Conservation (phyloP, 768 basidiomycete genomes). For the Leccinum arenicola region DNA sequence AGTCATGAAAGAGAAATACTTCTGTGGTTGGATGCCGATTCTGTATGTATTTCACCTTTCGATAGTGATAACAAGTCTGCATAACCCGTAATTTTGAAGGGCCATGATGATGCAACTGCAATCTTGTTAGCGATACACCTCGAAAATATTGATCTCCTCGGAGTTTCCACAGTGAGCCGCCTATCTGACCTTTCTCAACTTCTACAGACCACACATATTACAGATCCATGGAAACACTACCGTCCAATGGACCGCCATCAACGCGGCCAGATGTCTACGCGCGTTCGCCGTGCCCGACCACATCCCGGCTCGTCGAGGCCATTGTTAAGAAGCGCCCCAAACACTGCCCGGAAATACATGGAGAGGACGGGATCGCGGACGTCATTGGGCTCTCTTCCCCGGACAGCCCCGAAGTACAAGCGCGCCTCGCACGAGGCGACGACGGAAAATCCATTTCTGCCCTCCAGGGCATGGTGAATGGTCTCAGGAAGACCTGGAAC, state of each 20-base stretch:
- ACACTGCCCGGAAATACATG: slow-evolving; percentile 79
- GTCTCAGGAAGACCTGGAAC: slow-evolving; percentile 55
- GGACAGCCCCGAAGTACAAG: slow-evolving; percentile 47
- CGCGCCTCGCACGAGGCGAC: slow-evolving; percentile 43
- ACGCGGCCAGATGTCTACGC: slow-evolving; percentile 74
- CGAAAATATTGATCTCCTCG: slow-evolving; percentile 64
- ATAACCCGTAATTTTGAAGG: slow-evolving; percentile 40
- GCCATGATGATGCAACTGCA: slow-evolving; percentile 88
- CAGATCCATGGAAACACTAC: slow-evolving; percentile 83
- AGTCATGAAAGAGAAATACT: slow-evolving; percentile 13
- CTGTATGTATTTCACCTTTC: slow-evolving; percentile 38
- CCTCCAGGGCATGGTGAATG: slow-evolving; percentile 63
- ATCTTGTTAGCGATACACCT: slow-evolving; percentile 73
- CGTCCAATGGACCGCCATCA: slow-evolving; percentile 57
- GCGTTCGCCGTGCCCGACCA: slow-evolving; percentile 64
- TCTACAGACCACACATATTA: neutral
- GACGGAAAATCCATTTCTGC: slow-evolving; percentile 49
- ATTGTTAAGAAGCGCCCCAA: slow-evolving; percentile 50
- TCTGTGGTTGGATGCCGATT: slow-evolving; percentile 67
- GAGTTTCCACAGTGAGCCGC: slow-evolving; percentile 69
- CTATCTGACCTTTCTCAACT: neutral
- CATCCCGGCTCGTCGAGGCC: slow-evolving; percentile 66
- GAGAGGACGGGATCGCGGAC: slow-evolving; percentile 78
- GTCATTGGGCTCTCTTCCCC: slow-evolving; percentile 69
- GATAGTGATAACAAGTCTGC: neutral